Percentiles rank a stretch among this genome's conserved stretches.
phyloP scores from a whole-genome alignment of 225 moss, liverwort and hornwort genomes.

The Sphagnum contortum region DNA sequence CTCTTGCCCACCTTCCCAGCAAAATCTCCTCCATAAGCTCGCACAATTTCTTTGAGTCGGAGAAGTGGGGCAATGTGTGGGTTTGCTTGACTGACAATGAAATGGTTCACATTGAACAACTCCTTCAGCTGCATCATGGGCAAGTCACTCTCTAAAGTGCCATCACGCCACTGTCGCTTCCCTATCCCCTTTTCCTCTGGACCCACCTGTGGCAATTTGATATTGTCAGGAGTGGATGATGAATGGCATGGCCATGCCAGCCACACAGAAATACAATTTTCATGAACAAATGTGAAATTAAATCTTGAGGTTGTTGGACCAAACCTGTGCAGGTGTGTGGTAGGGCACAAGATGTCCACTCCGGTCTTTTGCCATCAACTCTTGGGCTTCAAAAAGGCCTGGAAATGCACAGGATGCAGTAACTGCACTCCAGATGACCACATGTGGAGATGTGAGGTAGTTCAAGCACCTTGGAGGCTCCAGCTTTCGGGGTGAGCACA shows the following conservation, averaged over 20 bases:
- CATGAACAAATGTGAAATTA: too few species aligned
- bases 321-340: constrained; percentile 72
- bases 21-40: constrained; percentile 86
- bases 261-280: too few species aligned
- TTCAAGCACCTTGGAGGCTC: constrained; percentile 93
- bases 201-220: constrained; percentile 33
- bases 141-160: constrained; percentile 91
- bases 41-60: constrained; percentile 76
- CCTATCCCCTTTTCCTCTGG: constrained; percentile 65
- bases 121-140: constrained; percentile 99
- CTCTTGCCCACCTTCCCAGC: constrained; percentile 68
- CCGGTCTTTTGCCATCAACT: constrained; percentile 98
- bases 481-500: constrained; percentile 82
- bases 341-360: constrained; percentile 84
- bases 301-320: background rate
- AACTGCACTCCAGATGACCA: constrained; percentile 98
- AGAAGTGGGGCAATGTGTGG: constrained; percentile 94
- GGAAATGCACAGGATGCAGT: constrained; percentile 99
- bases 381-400: constrained; percentile 93
- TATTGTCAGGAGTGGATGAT: background rate
- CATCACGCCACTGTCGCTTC: constrained; percentile 94
- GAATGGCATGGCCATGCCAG: too few species aligned
- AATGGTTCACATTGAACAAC: constrained; percentile 97
- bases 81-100: constrained; percentile 98
- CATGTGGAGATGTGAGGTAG: constrained; percentile 97